These are phyloP conservation scores for Luzula sylvatica DNA, from an alignment of 176 grass and related monocot genomes.

Conservation along the genomic window DNA sequence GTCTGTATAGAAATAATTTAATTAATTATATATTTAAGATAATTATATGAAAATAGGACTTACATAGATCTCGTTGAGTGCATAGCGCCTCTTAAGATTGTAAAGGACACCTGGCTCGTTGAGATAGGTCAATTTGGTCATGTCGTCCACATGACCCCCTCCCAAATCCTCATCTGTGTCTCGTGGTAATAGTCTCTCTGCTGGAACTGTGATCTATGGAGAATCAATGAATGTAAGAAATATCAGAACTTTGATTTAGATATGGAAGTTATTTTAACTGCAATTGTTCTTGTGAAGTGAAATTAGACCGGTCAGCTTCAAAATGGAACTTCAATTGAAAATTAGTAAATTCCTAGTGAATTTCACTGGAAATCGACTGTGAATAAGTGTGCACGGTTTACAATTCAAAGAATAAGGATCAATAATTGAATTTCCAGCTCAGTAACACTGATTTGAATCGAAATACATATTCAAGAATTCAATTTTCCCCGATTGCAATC, in stretches of 20 bases:
- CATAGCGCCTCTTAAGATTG: constrained; percentile 89
- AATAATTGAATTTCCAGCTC: not conserved
- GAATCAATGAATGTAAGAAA: not conserved
- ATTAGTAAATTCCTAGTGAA: not conserved
- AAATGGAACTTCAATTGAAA: not conserved
- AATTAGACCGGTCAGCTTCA: not conserved
- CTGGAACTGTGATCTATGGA: constrained; percentile 43
- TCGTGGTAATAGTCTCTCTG: constrained; percentile 66
- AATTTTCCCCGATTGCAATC: constrained; percentile 1
- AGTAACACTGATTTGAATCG: not conserved
- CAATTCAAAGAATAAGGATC: not conserved
- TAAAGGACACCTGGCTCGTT: constrained; percentile 95
- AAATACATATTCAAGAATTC: not conserved
- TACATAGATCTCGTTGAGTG: constrained; percentile 96
- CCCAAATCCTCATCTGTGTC: constrained; percentile 87
- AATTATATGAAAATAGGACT: constrained; percentile 19
- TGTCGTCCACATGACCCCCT: constrained; percentile 90
- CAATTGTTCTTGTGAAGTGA: not conserved
- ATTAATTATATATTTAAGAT: not conserved
- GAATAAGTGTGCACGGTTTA: not conserved
- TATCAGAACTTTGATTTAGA: not conserved
- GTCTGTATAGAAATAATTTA: constrained; percentile 49
- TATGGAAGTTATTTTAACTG: not conserved
- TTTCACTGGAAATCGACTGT: not conserved
- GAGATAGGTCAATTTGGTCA: constrained; percentile 96